Base-by-base conservation (phyloP, 306 rosid genomes). In the Vigna radiata region DNA sequence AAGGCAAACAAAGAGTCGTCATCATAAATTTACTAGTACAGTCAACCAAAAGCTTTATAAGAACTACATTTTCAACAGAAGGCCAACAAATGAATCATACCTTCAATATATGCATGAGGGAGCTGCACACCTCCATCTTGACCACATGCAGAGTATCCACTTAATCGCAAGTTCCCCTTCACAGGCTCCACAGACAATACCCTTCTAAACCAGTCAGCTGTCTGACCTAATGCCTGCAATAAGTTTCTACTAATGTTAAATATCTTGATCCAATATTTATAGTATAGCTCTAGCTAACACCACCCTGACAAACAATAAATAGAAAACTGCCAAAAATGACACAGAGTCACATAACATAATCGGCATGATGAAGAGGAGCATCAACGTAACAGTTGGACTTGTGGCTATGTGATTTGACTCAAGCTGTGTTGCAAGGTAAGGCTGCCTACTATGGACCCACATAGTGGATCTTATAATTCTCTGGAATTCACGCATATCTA, bases 71-170 rank as follows among this genome's bases (percentile, higher is more conserved):
- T 70, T 76, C 49, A 59, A 55, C 13, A 66, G 36, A 72, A 50
- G 54, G 50, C 31, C 23, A 81, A 61, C 50, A 53, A 56, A 77
- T 21, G 62, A 83, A 76, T 43, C 56, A 77, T 81, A 92, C 98
- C 99, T 82, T 96, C 99, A 61, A 92, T 91, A 85, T 96, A 96
- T 86, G 87, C 89, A 63, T 68, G 96, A 50, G 99, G 98, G 77
- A 96, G 89, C 83, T 92, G 98, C 80, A 96, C 99, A 3, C 99
- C 99, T 74, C 99, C 99, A 81, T 96, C 99, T 86, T 96, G 99
- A 33, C 99, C 99, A 16, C 99, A 96, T 37, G 99, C 99, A 46
- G 99, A 96, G 84, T 96, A 96, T 54, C 99, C 99, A 81, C 98
- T 96, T 83, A 96, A 85, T 75, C 90, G 87, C 87, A 96, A 86